These are phyloP conservation scores for Kwoniella sp. DNA, from an alignment of 768 basidiomycete species.

Conservation along the genomic window DNA sequence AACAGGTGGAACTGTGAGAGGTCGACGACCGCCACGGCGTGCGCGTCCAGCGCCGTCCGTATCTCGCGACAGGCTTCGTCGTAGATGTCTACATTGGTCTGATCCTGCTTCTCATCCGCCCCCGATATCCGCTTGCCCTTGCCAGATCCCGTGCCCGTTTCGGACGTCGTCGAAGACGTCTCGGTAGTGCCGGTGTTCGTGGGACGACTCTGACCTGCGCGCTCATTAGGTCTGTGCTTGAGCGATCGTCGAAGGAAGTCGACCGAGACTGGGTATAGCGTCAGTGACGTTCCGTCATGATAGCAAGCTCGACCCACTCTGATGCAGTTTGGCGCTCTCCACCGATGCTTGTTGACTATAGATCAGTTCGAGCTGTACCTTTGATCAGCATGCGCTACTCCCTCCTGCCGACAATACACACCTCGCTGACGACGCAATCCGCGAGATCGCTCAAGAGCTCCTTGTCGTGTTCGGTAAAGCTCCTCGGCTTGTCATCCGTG, in stretches of 20 bases:
- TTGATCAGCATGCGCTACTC: neutral
- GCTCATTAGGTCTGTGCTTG: slow-evolving; percentile 32
- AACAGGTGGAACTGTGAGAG: slow-evolving; percentile 46
- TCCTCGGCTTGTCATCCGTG: slow-evolving; percentile 37
- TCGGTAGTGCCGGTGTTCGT: neutral
- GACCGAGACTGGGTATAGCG: slow-evolving; percentile 33
- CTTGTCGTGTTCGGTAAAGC: slow-evolving; percentile 27
- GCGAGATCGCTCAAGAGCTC: slow-evolving; percentile 39
- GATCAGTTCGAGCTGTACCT: slow-evolving; percentile 35
- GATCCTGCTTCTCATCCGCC: slow-evolving; percentile 19
- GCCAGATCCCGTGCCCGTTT: slow-evolving; percentile 8
- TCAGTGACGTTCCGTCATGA: neutral
- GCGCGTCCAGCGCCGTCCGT: slow-evolving; percentile 33
- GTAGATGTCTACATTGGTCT: slow-evolving; percentile 34
- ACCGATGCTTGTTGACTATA: slow-evolving; percentile 39
- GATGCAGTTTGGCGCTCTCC: slow-evolving; percentile 41
- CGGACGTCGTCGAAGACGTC: neutral
- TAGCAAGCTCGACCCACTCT: slow-evolving; percentile 27
- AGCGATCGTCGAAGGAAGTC: slow-evolving; percentile 47
- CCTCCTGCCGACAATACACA: slow-evolving; percentile 1
- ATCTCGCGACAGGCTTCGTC: slow-evolving; percentile 45
- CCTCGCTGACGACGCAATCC: slow-evolving; percentile 44
- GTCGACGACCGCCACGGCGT: slow-evolving; percentile 45
- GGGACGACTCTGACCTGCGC: slow-evolving; percentile 13
- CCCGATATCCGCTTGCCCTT: slow-evolving; percentile 23